phyloP scores from a whole-genome alignment of 2,329 filamentous ascomycete genomes.

The Ophiocordyceps sinensis region DNA sequence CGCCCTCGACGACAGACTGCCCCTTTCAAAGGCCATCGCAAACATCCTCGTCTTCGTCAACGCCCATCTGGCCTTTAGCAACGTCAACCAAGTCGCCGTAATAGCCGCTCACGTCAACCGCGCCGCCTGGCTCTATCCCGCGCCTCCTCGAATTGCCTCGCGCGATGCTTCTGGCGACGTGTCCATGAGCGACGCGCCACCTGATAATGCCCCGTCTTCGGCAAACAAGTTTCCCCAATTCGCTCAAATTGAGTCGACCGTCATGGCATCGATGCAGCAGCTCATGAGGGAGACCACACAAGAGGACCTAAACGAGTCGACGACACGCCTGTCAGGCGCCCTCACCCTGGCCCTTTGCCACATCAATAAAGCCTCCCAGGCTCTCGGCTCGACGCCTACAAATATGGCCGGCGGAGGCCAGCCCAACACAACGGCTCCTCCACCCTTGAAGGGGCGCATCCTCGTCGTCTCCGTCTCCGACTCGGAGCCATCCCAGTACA shows the following conservation, averaged over 20 bases:
- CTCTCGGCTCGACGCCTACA: slow-evolving; percentile 42
- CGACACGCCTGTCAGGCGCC: slow-evolving; percentile 81
- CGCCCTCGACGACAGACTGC: slow-evolving; percentile 55
- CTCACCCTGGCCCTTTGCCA: slow-evolving; percentile 79
- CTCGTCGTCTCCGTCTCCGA: slow-evolving; percentile 82
- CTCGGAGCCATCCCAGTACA: slow-evolving; percentile 78
- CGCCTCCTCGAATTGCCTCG: slow-evolving; percentile 13
- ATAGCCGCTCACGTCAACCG: slow-evolving; percentile 80
- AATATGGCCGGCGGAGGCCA: slow-evolving; percentile 22
- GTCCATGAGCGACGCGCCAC: slow-evolving; percentile 38
- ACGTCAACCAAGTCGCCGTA: slow-evolving; percentile 82
- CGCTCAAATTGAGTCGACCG: slow-evolving; percentile 67
- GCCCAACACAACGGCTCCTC: slow-evolving; percentile 14
- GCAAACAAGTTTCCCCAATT: slow-evolving; percentile 94
- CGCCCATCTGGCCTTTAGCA: slow-evolving; percentile 86
- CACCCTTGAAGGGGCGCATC: slow-evolving; percentile 45
- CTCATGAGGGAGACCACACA: slow-evolving; percentile 57
- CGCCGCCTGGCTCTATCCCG: slow-evolving; percentile 75
- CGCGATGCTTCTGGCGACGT: slow-evolving; percentile 33
- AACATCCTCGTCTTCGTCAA: slow-evolving; percentile 93
- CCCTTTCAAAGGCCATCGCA: slow-evolving; percentile 72
- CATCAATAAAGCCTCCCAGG: slow-evolving; percentile 69
- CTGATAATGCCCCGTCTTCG: slow-evolving; percentile 21
- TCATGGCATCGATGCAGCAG: slow-evolving; percentile 58
- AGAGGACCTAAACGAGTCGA: slow-evolving; percentile 53